These are phyloP conservation scores for Dictyostelium firmibasis DNA, from an alignment of 78 protist genomes.

Conservation along the genomic window DNA sequence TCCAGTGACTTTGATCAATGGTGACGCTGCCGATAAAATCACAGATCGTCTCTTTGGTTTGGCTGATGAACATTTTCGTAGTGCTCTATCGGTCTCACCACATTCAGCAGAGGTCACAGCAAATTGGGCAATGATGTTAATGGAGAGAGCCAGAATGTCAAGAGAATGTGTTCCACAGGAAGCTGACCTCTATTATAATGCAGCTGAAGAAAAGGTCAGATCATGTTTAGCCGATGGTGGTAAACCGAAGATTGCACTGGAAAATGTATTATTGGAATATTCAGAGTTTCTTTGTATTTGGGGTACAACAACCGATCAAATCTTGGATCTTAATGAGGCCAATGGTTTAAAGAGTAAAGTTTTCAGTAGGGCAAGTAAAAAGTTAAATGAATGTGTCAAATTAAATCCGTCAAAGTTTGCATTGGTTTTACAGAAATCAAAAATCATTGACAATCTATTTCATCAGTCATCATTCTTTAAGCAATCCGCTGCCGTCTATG, in stretches of 20 bases:
- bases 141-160: constrained; percentile 62
- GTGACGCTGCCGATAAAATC: constrained; percentile 19
- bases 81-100: constrained; percentile 58
- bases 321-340: constrained; percentile 50
- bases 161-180: constrained; percentile 29
- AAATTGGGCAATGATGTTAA: constrained; percentile 72
- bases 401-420: constrained; percentile 71
- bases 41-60: constrained; percentile 51
- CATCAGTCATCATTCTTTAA: constrained; percentile 24
- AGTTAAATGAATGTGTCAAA: constrained; percentile 26
- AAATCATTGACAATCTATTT: constrained; percentile 33
- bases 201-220: constrained; percentile 64
- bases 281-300: constrained; percentile 59
- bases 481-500: constrained; percentile 53
- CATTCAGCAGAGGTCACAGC: constrained; percentile 56
- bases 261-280: constrained; percentile 64
- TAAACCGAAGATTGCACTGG: constrained; percentile 55
- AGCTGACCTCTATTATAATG: constrained; percentile 36
- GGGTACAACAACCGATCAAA: constrained; percentile 33
- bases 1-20: not conserved
- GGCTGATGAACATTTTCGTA: constrained; percentile 62
- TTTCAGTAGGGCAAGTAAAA: constrained; percentile 34
- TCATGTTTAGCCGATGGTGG: constrained; percentile 61
- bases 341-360: constrained; percentile 51
- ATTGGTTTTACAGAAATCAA: constrained; percentile 25